Evolutionary conservation across 2,329 filamentous ascomycete species (phyloP).

Genomic region (Fusarium bulbicola): DNA sequence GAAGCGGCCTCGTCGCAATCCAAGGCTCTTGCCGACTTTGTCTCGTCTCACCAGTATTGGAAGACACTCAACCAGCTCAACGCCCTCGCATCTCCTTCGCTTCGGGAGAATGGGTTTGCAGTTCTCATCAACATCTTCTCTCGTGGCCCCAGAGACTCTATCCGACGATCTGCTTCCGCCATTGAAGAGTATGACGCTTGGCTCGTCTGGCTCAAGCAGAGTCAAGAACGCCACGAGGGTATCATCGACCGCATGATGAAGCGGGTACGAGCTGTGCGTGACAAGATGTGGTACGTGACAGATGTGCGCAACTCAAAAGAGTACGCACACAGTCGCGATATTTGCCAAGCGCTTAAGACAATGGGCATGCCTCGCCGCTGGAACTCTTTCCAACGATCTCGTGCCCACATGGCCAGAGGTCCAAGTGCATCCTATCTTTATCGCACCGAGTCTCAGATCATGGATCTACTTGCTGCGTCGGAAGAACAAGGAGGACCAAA

Average conservation of each 20-base stretch:
- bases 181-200: slow-evolving; percentile 83
- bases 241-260: slow-evolving; percentile 79
- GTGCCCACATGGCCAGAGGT: slow-evolving; percentile 58
- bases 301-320: slow-evolving; percentile 90
- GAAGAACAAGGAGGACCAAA: slow-evolving; percentile 90
- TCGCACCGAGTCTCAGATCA: slow-evolving; percentile 83
- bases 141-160: slow-evolving; percentile 73
- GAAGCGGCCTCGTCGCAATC: slow-evolving; percentile 80
- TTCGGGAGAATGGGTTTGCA: slow-evolving; percentile 75
- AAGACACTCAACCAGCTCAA: slow-evolving; percentile 80
- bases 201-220: slow-evolving; percentile 85
- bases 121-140: slow-evolving; percentile 79
- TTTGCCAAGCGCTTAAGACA: slow-evolving; percentile 86
- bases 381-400: slow-evolving; percentile 60
- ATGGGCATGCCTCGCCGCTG: slow-evolving; percentile 78
- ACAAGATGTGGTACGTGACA: slow-evolving; percentile 99
- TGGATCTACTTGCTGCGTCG: slow-evolving; percentile 85
- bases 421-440: slow-evolving; percentile 73
- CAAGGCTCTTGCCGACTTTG: slow-evolving; percentile 81
- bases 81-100: slow-evolving; percentile 65
- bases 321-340: slow-evolving; percentile 87
- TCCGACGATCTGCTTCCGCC: slow-evolving; percentile 74
- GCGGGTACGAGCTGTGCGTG: slow-evolving; percentile 77
- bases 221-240: slow-evolving; percentile 79
- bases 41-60: slow-evolving; percentile 86